Evolutionary conservation across 192 early-diverging fungal species (phyloP), one percentile per base, ranked within the genome.

Genomic region (Coemansia biformis): DNA sequence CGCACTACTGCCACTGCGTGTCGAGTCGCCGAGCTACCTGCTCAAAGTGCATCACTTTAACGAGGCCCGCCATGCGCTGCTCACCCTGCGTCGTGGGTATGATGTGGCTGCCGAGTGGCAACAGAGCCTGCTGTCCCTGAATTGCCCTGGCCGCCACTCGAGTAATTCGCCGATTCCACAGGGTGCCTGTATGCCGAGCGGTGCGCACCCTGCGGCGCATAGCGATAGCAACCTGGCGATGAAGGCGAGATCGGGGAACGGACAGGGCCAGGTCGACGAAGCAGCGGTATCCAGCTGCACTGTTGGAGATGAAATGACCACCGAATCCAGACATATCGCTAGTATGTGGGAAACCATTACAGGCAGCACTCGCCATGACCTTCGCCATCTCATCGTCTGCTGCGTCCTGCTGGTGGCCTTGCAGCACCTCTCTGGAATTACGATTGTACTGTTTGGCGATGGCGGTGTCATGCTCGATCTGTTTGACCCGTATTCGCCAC

Each of bases 391-490:
- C 13, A 43, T 85, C 2, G 38, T 66, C 1, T 70, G 77, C 24
- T 75, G 76, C 24, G 48, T 83, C 32, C 75, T 69, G 5, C 53
- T 89, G 43, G 81, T 83, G 62, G 43, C 79, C 16, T 48, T 80
- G 34, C 84, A 87, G 65, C 87, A 86, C 60, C 59, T 89, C 14
- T 78, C 79, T 24, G 85, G 87, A 22, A 84, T 87, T 61, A 81
- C 83, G 30, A 75, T 76, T 2, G 78, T 83, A 18, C 77, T 84
- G 46, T 87, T 81, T 48, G 82, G 83, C 58, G 79, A 76, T 46
- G 79, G 79, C 21, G 74, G 76, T 16, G 77, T 87, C 1, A 46
- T 46, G 1, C 16, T 38, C 14, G 28, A 30, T 2, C 81, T 89
- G 14, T 86, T 89, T 56, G 69, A 79, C 38, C 51, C 56, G n/a